A percentile compares a stretch with the other conserved stretches of the same genome.
Evolutionary conservation across 2,329 filamentous ascomycete genomes (phyloP).

Genomic region (Penicillium freii): DNA sequence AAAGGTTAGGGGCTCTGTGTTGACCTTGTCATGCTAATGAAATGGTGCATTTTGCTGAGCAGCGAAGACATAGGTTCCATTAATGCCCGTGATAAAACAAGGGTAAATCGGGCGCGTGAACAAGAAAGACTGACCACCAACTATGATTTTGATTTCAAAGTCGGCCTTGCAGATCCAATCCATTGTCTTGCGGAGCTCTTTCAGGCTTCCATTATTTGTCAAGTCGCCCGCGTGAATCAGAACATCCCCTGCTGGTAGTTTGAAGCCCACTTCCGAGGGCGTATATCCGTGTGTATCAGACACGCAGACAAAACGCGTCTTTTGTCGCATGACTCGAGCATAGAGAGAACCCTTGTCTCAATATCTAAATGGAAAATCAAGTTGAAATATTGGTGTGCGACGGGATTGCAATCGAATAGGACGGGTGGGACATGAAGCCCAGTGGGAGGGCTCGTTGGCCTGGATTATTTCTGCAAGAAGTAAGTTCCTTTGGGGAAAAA

Average conservation of each 20-base stretch:
- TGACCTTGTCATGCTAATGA: background rate
- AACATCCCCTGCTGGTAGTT: slow-evolving; percentile 56
- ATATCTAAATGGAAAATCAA: background rate
- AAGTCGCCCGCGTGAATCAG: slow-evolving; percentile 60
- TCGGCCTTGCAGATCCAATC: slow-evolving; percentile 54
- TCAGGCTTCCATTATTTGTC: slow-evolving; percentile 54
- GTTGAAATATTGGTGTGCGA: background rate
- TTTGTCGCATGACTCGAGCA: slow-evolving; percentile 30
- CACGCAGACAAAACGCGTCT: slow-evolving; percentile 57
- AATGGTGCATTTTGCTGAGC: background rate
- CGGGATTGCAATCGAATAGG: slow-evolving; percentile 7
- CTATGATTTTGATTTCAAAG: slow-evolving; percentile 55
- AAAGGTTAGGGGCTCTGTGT: slow-evolving; percentile 1
- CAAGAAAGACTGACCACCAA: slow-evolving; percentile 48
- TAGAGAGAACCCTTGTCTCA: background rate
- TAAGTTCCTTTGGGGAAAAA: slow-evolving; percentile 1
- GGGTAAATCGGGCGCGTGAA: background rate
- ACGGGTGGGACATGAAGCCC: slow-evolving; percentile 1
- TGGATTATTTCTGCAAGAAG: background rate
- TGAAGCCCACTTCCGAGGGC: slow-evolving; percentile 49
- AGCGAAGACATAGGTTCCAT: background rate
- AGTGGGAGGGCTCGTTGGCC: background rate
- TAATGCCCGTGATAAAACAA: background rate
- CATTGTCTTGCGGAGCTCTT: slow-evolving; percentile 53
- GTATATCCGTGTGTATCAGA: slow-evolving; percentile 59